phyloP scores from a whole-genome alignment of 2,329 filamentous ascomycete species.

The Sclerotinia sclerotiorum region DNA sequence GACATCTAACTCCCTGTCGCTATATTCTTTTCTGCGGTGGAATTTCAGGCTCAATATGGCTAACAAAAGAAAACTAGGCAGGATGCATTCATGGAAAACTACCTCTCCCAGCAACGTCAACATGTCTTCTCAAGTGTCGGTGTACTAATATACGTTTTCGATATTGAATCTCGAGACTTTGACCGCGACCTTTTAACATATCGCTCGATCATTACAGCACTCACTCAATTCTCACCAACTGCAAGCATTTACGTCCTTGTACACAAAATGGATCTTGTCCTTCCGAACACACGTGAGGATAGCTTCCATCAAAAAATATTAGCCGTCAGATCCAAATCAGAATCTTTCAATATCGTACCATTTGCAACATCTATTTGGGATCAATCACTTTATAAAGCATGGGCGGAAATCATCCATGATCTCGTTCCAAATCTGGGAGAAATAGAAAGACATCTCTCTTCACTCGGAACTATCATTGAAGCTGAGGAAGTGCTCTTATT shows the following conservation, averaged over 20 bases:
- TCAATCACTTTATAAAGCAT: conserved; percentile 95
- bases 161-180: conserved; percentile 94
- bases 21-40: background rate
- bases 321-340: conserved; percentile 75
- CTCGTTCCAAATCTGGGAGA: conserved; percentile 89
- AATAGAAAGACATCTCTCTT: conserved; percentile 82
- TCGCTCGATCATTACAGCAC: conserved; percentile 81
- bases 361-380: conserved; percentile 99
- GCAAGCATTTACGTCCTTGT: conserved; percentile 93
- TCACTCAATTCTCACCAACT: conserved; percentile 76
- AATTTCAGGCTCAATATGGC: conserved; percentile 9
- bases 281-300: conserved; percentile 71
- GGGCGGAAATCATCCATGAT: conserved; percentile 97
- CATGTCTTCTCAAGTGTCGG: conserved; percentile 97
- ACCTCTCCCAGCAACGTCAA: conserved; percentile 89
- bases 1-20: background rate
- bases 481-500: conserved; percentile 94
- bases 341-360: conserved; percentile 73
- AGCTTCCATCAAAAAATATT: conserved; percentile 83
- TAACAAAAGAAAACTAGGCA: conserved; percentile 57
- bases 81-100: conserved; percentile 98
- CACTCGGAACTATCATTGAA: conserved; percentile 81
- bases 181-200: conserved; percentile 92
- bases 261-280: conserved; percentile 98
- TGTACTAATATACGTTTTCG: conserved; percentile 98